Percentiles rank a stretch among this genome's conserved stretches.
Conservation (phyloP, 208 protist genomes). For the Acanthamoeba healyi region DNA sequence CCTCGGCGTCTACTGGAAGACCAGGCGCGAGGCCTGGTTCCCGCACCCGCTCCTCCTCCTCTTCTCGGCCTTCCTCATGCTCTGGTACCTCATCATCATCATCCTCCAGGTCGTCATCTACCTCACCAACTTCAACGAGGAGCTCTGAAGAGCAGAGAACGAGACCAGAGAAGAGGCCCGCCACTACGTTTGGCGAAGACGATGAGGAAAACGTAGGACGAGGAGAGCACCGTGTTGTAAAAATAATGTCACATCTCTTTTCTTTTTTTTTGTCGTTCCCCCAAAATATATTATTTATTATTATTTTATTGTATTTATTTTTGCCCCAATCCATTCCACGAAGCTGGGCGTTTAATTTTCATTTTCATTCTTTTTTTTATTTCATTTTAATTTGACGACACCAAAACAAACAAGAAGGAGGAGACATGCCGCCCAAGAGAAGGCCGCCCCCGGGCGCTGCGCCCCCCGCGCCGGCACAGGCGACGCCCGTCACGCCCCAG, state of each 20-base stretch:
- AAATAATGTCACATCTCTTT: too few relatives aligned
- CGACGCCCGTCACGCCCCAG: too few relatives aligned
- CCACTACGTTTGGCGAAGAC: too few relatives aligned
- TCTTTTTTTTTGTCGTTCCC: too few relatives aligned
- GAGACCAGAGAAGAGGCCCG: too few relatives aligned
- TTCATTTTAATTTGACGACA: not conserved
- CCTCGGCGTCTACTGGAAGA: conserved; percentile 2
- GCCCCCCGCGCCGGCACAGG: not conserved
- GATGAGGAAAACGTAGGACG: too few relatives aligned
- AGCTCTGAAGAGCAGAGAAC: too few relatives aligned
- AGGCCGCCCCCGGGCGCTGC: not conserved
- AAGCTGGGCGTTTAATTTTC: not conserved
- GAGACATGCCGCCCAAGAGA: conserved; percentile 1
- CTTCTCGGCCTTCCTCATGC: not conserved
- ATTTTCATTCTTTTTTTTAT: not conserved
- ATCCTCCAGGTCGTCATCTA: conserved; percentile 42
- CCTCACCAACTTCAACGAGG: conserved; percentile 32
- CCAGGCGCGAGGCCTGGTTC: not conserved
- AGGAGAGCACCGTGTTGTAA: too few relatives aligned
- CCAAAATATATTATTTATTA: not conserved
- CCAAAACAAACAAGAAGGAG: too few relatives aligned
- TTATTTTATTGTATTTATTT: not conserved
- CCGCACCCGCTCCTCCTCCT: not conserved
- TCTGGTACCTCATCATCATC: conserved; percentile 55
- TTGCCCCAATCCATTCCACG: not conserved